Base-by-base conservation (phyloP, 2,329 filamentous ascomycete genomes). In the Curvularia eragrostidis region DNA sequence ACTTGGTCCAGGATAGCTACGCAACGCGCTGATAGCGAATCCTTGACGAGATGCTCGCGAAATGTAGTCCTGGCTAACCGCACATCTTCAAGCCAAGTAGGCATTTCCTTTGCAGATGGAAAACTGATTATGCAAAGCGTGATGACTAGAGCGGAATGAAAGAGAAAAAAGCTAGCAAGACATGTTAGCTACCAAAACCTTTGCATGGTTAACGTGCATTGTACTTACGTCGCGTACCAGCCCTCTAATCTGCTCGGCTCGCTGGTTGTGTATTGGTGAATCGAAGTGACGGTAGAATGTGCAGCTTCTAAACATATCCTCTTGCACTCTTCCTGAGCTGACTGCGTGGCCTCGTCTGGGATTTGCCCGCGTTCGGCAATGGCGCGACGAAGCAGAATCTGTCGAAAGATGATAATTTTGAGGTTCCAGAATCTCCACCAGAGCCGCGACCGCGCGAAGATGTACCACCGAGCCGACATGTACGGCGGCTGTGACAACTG, bases 351-450 rank as follows among this genome's bases (percentile, higher is more conserved):
- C 24, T 54, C 42, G 38, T 67, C 63, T 8, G 62, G 58, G 13
- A 67, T 63, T n/a, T 67, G 61, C 1, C 63, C 62, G 51, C 66
- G 60, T 43, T 66, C 61, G 5, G 65, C 63, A 19, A 70, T 70
- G 7, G 67, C 67, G 44, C 53, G 57, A 13, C 66, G 64, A 23
- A 70, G 57, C 26, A 70, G 44, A 10, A 70, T 66, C 36, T 70
- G 67, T 24, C 67, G 64, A 42, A 68, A 69, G 0, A 68, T 58
- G 12, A 70, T 70, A 9, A 70, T 70, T 28, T 69, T 68, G 4
- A 70, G 55, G 32, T 70, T 70, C 67, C 67, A 70, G 10, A 64
- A 64, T 46, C 67, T 63, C 67, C 67, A 70, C 67, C 67, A 70
- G 6, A 67, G 36, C 3, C 67, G 60, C 15, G 67, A 65, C 26